A percentile compares a stretch with the other conserved stretches of the same genome.
Conservation (phyloP, 441 rosid species). For the Bruguiera hainesii region DNA sequence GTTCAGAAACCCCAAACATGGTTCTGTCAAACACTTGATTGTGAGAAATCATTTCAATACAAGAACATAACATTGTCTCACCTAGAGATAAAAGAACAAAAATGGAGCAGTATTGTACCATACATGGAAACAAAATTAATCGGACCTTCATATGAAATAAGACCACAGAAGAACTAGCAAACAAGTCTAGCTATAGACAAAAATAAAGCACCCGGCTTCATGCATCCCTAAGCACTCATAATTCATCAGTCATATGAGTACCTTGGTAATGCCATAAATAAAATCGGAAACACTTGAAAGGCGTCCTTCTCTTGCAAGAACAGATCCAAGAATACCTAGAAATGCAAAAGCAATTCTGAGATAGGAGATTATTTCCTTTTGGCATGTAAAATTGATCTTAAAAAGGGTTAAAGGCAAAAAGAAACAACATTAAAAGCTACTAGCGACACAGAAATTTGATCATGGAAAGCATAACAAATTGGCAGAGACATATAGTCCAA, state of each 20-base stretch:
- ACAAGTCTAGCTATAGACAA: not conserved
- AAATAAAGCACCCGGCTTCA: not conserved
- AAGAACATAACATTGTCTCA: too few species aligned
- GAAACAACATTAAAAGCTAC: not conserved
- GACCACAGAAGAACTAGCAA: not conserved
- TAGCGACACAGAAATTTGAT: not conserved
- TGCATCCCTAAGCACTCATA: constrained; percentile 10
- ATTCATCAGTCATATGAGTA: not conserved
- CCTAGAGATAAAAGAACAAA: too few species aligned
- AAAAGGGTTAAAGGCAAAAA: not conserved
- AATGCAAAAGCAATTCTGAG: not conserved
- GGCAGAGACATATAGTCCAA: too few species aligned
- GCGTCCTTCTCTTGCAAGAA: constrained; percentile 72
- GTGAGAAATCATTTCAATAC: too few species aligned
- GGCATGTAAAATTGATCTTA: not conserved
- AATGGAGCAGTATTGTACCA: too few species aligned
- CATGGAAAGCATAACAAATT: too few species aligned
- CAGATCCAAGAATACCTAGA: constrained; percentile 78
- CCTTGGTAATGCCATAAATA: constrained; percentile 70
- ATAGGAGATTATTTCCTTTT: not conserved
- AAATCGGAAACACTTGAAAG: constrained; percentile 52
- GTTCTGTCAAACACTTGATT: too few species aligned
- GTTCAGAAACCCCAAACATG: too few species aligned
- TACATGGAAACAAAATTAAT: not conserved
- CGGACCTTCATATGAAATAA: not conserved